Conservation (phyloP, 116 monocot genomes). For the Cymodocea nodosa region DNA sequence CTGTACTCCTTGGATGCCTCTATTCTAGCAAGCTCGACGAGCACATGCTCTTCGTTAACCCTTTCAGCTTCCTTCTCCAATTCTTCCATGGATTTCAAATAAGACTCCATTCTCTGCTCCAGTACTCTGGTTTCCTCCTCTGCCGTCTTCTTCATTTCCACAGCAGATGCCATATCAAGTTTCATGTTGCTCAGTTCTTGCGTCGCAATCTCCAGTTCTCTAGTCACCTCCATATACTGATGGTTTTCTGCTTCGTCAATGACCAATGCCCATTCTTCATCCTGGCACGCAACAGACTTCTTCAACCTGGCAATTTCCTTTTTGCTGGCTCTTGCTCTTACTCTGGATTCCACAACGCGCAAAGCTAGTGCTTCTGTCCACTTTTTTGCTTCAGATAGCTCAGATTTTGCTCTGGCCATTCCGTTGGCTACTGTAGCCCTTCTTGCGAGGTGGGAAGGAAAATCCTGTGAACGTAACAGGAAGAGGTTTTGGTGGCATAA, state of each 20-base stretch:
- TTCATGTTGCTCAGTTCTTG: conserved; percentile 39
- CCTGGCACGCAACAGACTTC: not conserved
- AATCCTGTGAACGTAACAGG: too few species aligned
- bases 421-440: conserved; percentile 11
- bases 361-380: conserved; percentile 14
- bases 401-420: conserved; percentile 16
- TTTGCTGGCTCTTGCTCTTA: conserved; percentile 10
- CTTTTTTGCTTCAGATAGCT: conserved; percentile 14
- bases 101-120: not conserved
- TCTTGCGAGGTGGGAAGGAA: conserved; percentile 7
- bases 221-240: conserved; percentile 19
- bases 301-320: conserved; percentile 6
- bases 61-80: conserved; percentile 37
- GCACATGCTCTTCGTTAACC: conserved; percentile 60
- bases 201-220: conserved; percentile 27
- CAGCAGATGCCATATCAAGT: conserved; percentile 21
- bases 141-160: conserved; percentile 9
- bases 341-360: conserved; percentile 18
- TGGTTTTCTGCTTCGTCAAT: too few species aligned
- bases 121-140: conserved; percentile 8
- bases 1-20: conserved; percentile 56
- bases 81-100: conserved; percentile 20
- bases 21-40: conserved; percentile 82
- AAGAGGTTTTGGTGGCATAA: too few species aligned
- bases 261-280: not conserved